Conservation (phyloP, 371 early-diverging fungal genomes). For the Lichtheimia ramosa region DNA sequence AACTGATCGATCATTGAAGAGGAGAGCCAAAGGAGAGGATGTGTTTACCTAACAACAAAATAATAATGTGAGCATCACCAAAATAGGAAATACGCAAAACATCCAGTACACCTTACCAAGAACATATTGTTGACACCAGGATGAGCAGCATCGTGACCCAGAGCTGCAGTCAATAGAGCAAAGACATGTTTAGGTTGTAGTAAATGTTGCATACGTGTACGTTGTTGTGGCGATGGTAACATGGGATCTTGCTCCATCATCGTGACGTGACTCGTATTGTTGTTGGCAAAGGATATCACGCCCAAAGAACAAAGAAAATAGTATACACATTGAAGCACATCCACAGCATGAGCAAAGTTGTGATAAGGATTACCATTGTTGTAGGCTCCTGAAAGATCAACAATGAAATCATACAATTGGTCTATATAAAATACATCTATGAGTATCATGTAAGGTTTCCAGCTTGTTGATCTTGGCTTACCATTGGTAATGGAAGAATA, state of each 20-base stretch:
- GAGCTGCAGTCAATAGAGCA: conserved; percentile 77
- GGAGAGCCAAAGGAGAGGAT: conserved; percentile 75
- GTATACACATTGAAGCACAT: conserved; percentile 81
- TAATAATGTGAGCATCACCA: background rate
- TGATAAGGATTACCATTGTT: conserved; percentile 81
- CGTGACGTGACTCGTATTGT: background rate
- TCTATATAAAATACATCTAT: conserved; percentile 26
- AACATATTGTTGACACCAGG: conserved; percentile 85
- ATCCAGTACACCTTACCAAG: conserved; percentile 45
- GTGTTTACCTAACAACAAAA: conserved; percentile 58
- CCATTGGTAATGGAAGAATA: conserved; percentile 54
- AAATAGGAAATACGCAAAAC: background rate
- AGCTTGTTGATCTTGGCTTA: conserved; percentile 19
- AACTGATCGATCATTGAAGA: conserved; percentile 91
- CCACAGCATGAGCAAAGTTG: conserved; percentile 85
- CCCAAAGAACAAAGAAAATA: conserved; percentile 68
- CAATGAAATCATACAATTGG: conserved; percentile 59
- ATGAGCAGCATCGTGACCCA: conserved; percentile 85
- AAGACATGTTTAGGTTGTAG: conserved; percentile 67
- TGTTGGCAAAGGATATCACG: conserved; percentile 25
- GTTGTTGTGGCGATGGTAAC: background rate
- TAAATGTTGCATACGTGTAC: conserved; percentile 20
- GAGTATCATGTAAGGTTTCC: background rate
- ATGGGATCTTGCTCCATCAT: background rate
- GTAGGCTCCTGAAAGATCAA: conserved; percentile 63